Base-by-base conservation (phyloP, 1,284 basidiomycete species). In the Ceratobasidium sp. region DNA sequence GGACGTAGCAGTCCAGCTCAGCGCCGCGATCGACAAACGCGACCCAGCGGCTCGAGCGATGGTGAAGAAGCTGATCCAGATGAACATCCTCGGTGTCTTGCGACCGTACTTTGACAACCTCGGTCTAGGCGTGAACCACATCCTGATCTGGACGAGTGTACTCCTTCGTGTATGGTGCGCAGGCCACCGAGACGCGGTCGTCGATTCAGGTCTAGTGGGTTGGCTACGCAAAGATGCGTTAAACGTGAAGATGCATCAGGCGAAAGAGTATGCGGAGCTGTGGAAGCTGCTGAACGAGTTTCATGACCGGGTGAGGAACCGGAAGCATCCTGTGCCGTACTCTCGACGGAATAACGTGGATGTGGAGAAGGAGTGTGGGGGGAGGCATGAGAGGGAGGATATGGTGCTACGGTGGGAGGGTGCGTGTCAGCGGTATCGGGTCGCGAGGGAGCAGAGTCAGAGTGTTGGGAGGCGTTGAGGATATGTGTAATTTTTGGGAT, bases 91-190 rank as follows among this genome's bases (percentile, higher is more conserved):
- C 1, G 73, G 73, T 57, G 73, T 28, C 0, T 61, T 75, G 9
- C 61, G 73, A 38, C 73, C 73, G 61, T 75, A 75, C n/a, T 75
- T 75, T 28, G 73, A 75, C 57, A 75, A 75, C 61, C 73, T 75
- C 38, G 73, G 73, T 38, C n/a, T 75, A 46, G 61, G 61, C 61
- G 52, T 75, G 6, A 65, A 26, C n/a, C 73, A 75, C 56, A 75
- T 75, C 20, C 52, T 75, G 7, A 65, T 75, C 13, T 75, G 73
- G 73, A 65, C 73, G 57, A 54, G 48, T n/a, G 73, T 75, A 0
- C 62, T 75, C 4, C 62, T 75, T 23, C 46, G 73, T 3, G 62
- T 57, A 3, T 75, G 73, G 73, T 64, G 61, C n/a, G 46, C 73
- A 9, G 61, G 73, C n/a, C 57, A 75, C 46, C 46, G 38, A 20